A percentile compares a stretch with the other conserved stretches of the same genome.
Evolutionary conservation across 208 protist genomes (phyloP).

Genomic region (Leptomonas pyrrhocoris): DNA sequence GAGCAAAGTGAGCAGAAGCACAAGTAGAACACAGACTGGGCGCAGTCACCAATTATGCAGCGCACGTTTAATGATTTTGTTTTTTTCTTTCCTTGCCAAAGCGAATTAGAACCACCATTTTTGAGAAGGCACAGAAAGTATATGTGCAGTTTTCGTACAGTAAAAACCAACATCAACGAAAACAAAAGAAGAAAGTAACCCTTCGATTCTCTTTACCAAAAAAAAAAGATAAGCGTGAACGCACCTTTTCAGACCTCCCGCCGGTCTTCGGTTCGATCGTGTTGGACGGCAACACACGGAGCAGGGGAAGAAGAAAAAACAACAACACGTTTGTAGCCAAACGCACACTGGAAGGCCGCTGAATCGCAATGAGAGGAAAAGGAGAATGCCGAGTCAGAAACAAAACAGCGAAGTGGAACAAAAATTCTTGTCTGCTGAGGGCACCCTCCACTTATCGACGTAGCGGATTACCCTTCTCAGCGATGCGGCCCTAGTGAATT

Average conservation of each 20-base stretch:
- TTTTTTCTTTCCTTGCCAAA: too few relatives aligned
- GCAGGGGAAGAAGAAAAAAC: too few relatives aligned
- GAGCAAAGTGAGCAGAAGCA: background rate
- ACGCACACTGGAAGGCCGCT: background rate
- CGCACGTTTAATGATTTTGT: too few relatives aligned
- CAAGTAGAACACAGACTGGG: background rate
- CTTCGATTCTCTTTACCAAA: too few relatives aligned
- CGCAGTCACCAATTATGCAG: too few relatives aligned
- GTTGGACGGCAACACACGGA: too few relatives aligned
- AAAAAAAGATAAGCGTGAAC: conserved; percentile 7
- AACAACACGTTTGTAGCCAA: background rate
- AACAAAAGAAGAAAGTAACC: background rate
- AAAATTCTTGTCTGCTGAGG: conserved; percentile 1
- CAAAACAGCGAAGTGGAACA: conserved; percentile 8
- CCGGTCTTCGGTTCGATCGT: too few relatives aligned
- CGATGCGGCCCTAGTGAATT: background rate
- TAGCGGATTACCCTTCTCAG: background rate
- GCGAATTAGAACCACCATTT: background rate
- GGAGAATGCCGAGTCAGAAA: conserved; percentile 5
- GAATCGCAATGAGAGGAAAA: background rate
- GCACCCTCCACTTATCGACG: conserved; percentile 1
- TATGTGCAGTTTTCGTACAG: background rate
- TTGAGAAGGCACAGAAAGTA: background rate
- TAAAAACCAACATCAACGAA: background rate
- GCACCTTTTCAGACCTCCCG: too few relatives aligned